Conservation (phyloP, 208 protist genomes). For the Herpetomonas samuelpessoai region DNA sequence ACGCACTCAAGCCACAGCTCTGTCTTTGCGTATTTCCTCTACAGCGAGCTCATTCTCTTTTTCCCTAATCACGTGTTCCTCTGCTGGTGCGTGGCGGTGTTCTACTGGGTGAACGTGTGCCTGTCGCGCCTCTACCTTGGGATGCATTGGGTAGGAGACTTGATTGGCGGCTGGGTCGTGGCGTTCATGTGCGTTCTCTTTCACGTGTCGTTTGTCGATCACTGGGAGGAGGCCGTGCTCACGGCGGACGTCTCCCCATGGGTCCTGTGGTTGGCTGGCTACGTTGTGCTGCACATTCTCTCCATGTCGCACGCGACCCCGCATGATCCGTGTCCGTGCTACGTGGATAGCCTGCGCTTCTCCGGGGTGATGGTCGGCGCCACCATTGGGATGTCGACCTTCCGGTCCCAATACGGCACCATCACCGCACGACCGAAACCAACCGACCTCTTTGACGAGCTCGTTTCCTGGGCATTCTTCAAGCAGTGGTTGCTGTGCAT, state of each 20-base stretch:
- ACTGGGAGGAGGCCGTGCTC: conserved; percentile 26
- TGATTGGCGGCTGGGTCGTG: conserved; percentile 43
- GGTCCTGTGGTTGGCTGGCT: conserved; percentile 32
- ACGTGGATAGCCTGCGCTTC: conserved; percentile 72
- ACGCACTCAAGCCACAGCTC: conserved; percentile 57
- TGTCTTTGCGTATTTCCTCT: conserved; percentile 60
- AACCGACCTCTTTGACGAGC: conserved; percentile 10
- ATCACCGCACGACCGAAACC: conserved; percentile 16
- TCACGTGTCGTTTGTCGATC: conserved; percentile 38
- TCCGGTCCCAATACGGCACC: conserved; percentile 24
- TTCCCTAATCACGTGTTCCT: conserved; percentile 34
- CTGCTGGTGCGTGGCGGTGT: conserved; percentile 36
- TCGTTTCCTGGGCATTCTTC: conserved; percentile 33
- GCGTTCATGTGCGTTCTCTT: conserved; percentile 39
- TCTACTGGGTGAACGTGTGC: conserved; percentile 46
- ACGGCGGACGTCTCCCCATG: conserved; percentile 12
- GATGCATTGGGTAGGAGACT: conserved; percentile 78
- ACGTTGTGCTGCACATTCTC: conserved; percentile 37
- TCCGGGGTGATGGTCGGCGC: conserved; percentile 40
- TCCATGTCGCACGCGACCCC: conserved; percentile 43
- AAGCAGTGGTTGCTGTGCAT: conserved; percentile 42
- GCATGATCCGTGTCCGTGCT: conserved; percentile 67
- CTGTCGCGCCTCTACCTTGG: conserved; percentile 65
- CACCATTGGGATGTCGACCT: conserved; percentile 35
- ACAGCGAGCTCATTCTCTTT: conserved; percentile 26